phyloP scores from a whole-genome alignment of 2,329 filamentous ascomycete genomes.

The Pseudogymnoascus verrucosus region DNA sequence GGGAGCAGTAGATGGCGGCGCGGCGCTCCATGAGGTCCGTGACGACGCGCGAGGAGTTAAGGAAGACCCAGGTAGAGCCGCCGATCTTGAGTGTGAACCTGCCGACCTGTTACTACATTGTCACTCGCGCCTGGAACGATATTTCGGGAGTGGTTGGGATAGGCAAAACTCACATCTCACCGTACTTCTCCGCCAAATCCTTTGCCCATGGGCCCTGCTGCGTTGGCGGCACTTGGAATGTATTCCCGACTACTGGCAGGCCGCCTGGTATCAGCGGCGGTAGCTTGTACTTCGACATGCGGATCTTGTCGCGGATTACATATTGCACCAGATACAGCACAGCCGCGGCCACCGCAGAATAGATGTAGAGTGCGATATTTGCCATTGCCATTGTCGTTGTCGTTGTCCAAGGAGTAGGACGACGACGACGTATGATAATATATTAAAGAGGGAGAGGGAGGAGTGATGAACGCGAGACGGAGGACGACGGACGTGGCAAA shows the following conservation, averaged over 20 bases:
- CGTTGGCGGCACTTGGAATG: conserved; percentile 17
- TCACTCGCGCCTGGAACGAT: not conserved
- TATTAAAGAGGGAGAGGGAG: no score
- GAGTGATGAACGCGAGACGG: no score
- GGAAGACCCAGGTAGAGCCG: conserved; percentile 35
- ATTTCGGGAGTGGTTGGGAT: not conserved
- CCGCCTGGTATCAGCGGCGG: conserved; percentile 16
- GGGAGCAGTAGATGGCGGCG: conserved; percentile 19
- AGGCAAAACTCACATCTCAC: conserved; percentile 17
- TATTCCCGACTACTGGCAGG: conserved; percentile 19
- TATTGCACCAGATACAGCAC: no score
- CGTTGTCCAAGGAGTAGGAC: no score
- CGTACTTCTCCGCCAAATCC: conserved; percentile 18
- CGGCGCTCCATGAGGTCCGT: conserved; percentile 23
- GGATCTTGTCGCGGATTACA: conserved; percentile 15
- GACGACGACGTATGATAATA: no score
- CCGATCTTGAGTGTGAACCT: conserved; percentile 21
- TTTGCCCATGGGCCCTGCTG: conserved; percentile 16
- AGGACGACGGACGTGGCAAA: no score
- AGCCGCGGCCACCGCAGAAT: no score
- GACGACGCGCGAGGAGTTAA: conserved; percentile 35
- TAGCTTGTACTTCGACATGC: conserved; percentile 17
- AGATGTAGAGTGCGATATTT: no score
- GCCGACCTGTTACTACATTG: not conserved
- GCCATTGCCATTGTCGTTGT: no score